These are phyloP conservation scores for Tricholoma bakamatsutake DNA, from an alignment of 768 basidiomycete species.

Conservation along the genomic window DNA sequence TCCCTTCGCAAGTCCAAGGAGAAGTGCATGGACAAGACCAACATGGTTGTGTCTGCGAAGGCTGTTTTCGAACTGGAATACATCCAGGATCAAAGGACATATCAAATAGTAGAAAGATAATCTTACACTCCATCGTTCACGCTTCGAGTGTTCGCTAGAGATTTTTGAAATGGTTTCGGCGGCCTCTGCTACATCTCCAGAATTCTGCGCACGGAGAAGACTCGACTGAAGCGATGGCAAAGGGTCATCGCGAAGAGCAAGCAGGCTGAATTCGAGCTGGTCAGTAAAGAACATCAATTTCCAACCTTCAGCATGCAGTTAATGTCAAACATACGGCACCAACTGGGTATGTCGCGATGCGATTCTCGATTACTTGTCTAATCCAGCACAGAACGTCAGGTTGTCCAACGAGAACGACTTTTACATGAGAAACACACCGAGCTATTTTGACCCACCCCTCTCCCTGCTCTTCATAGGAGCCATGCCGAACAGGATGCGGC, in stretches of 20 bases:
- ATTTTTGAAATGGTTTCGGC: slow-evolving; percentile 52
- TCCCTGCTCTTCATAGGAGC: slow-evolving; percentile 54
- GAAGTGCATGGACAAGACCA: slow-evolving; percentile 69
- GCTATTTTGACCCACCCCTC: slow-evolving; percentile 85
- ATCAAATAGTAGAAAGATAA: slow-evolving; percentile 3
- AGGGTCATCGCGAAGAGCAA: slow-evolving; percentile 81
- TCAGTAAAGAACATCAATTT: background rate
- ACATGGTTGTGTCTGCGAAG: slow-evolving; percentile 84
- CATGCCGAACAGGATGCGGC: slow-evolving; percentile 72
- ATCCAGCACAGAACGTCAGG: slow-evolving; percentile 15
- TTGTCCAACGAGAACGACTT: slow-evolving; percentile 4
- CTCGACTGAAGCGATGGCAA: slow-evolving; percentile 61
- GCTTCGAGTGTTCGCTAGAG: slow-evolving; percentile 64
- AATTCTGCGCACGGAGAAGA: slow-evolving; percentile 41
- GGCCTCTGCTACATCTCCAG: slow-evolving; percentile 36
- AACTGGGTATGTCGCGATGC: slow-evolving; percentile 87
- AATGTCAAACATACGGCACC: slow-evolving; percentile 61
- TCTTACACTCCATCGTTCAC: slow-evolving; percentile 80
- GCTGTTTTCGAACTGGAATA: slow-evolving; percentile 77
- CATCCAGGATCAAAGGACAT: background rate
- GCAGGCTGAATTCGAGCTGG: slow-evolving; percentile 88
- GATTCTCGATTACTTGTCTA: slow-evolving; percentile 78
- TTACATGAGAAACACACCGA: slow-evolving; percentile 39
- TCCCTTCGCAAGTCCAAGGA: slow-evolving; percentile 68
- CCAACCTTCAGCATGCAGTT: background rate